Conservation (phyloP, 2,329 filamentous ascomycete genomes). For the Blastomyces percursus region DNA sequence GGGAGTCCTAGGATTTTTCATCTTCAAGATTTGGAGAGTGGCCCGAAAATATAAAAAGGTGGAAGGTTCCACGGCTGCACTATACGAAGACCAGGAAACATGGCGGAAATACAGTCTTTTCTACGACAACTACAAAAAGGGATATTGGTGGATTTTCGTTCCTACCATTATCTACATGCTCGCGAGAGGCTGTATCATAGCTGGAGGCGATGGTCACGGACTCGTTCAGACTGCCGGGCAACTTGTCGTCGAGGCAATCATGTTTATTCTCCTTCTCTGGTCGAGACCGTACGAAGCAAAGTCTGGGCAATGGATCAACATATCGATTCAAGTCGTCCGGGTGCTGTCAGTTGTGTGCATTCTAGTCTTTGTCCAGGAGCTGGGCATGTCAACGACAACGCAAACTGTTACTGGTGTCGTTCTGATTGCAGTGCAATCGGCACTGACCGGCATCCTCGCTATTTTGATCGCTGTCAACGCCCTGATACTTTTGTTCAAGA, state of each 20-base stretch:
- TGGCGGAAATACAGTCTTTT: conserved; percentile 97
- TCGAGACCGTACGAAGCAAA: conserved; percentile 75
- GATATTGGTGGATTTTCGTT: conserved; percentile 96
- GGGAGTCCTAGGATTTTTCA: conserved; percentile 67
- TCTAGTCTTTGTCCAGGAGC: conserved; percentile 84
- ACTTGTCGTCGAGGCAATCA: conserved; percentile 65
- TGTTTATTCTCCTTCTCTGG: conserved; percentile 74
- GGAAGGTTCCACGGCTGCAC: conserved; percentile 59
- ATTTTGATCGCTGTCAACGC: conserved; percentile 85
- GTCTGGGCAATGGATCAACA: conserved; percentile 86
- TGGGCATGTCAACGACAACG: conserved; percentile 79
- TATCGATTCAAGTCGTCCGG: conserved; percentile 77
- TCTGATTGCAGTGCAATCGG: conserved; percentile 80
- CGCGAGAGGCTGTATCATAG: conserved; percentile 74
- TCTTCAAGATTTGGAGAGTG: conserved; percentile 67
- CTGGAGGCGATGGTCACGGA: conserved; percentile 74
- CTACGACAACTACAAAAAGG: conserved; percentile 89
- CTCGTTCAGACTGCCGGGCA: conserved; percentile 70
- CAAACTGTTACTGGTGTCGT: conserved; percentile 91
- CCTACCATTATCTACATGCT: conserved; percentile 85
- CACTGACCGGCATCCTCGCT: conserved; percentile 69
- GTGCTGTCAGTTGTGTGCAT: conserved; percentile 83
- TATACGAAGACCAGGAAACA: conserved; percentile 80
- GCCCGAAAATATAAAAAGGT: conserved; percentile 61
- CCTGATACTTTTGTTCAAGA: conserved; percentile 66